A percentile compares a stretch with the other conserved stretches of the same genome.
Conservation (phyloP, 1,284 basidiomycete genomes). For the Phylloporus sp. region DNA sequence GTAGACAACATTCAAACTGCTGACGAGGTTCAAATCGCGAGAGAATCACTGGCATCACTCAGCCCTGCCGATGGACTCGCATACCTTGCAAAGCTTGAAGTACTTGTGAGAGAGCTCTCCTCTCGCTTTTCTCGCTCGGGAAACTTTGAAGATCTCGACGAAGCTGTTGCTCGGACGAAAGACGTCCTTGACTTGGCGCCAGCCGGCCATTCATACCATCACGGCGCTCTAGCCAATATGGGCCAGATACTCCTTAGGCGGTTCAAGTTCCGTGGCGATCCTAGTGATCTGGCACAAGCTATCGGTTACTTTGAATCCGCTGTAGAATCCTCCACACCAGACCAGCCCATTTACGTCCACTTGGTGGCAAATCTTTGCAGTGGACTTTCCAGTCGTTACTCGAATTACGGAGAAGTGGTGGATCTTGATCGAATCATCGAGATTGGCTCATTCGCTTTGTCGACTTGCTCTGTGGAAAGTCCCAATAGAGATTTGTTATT, state of each 20-base stretch:
- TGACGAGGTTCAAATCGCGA: constrained; percentile 27
- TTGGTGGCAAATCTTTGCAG: constrained; percentile 28
- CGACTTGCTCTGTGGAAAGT: constrained; percentile 10
- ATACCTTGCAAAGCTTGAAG: constrained; percentile 26
- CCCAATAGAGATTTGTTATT: constrained; percentile 32
- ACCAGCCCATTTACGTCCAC: constrained; percentile 22
- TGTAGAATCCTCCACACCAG: constrained; percentile 21
- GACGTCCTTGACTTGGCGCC: constrained; percentile 17
- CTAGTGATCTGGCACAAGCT: constrained; percentile 27
- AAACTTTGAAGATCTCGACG: constrained; percentile 31
- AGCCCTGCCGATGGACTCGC: constrained; percentile 13
- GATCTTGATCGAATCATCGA: constrained; percentile 33
- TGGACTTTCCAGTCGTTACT: constrained; percentile 30
- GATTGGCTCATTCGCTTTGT: constrained; percentile 20
- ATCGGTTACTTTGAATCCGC: constrained; percentile 24
- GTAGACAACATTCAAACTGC: background rate
- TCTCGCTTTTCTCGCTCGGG: constrained; percentile 21
- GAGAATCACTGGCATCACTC: constrained; percentile 22
- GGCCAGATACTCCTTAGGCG: constrained; percentile 25
- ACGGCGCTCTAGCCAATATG: constrained; percentile 17
- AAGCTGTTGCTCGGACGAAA: constrained; percentile 22
- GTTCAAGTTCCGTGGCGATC: constrained; percentile 26
- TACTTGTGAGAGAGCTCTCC: constrained; percentile 22
- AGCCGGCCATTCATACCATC: constrained; percentile 11
- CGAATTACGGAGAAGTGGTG: constrained; percentile 24